Evolutionary conservation across 2,329 filamentous ascomycete genomes (phyloP).

Genomic region (Chalara sp.): DNA sequence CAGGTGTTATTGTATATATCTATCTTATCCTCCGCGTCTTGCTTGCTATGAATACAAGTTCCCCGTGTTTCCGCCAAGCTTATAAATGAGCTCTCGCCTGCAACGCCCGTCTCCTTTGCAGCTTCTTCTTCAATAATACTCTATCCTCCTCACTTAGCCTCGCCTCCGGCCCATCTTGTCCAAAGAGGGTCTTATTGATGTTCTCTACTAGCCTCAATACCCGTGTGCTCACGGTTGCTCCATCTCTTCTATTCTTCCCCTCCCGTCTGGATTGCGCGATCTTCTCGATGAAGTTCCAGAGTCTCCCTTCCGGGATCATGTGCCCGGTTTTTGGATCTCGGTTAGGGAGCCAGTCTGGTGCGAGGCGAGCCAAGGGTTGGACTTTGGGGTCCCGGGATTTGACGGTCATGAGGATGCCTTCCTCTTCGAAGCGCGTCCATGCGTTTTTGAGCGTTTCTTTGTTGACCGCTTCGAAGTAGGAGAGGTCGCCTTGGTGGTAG

Average conservation of each 20-base stretch:
- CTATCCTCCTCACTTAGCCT: constrained; percentile 43
- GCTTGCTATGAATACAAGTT: too few species aligned
- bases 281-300: constrained; percentile 89
- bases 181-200: constrained; percentile 64
- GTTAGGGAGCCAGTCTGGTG: constrained; percentile 66
- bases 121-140: constrained; percentile 39
- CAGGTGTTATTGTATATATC: too few species aligned
- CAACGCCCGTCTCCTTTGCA: constrained; percentile 38
- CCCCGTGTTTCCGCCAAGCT: background rate
- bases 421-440: constrained; percentile 80
- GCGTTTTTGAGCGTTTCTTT: constrained; percentile 96
- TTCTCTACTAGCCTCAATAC: constrained; percentile 72
- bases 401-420: constrained; percentile 75
- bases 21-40: too few species aligned
- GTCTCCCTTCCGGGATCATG: constrained; percentile 62
- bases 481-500: constrained; percentile 94
- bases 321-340: constrained; percentile 54
- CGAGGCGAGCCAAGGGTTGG: constrained; percentile 58
- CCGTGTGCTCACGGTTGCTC: constrained; percentile 76
- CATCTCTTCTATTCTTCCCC: constrained; percentile 94
- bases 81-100: constrained; percentile 46
- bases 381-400: constrained; percentile 59
- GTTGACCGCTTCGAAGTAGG: constrained; percentile 97
- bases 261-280: constrained; percentile 79
- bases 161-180: constrained; percentile 37